phyloP scores from a whole-genome alignment of 75 land plant species.

The Larix kaempferi region DNA sequence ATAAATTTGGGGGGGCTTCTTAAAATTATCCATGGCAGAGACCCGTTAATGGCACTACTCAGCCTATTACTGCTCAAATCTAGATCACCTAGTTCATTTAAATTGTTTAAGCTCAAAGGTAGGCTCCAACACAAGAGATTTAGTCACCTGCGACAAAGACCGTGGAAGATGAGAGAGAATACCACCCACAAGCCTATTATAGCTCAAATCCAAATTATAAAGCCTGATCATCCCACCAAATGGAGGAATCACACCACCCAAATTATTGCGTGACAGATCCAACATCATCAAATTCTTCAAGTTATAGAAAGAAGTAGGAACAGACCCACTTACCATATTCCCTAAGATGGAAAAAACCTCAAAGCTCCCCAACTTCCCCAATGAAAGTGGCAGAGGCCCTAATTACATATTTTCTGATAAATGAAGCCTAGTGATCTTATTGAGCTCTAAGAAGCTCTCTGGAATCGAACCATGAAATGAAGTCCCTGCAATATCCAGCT shows the following conservation, averaged over 20 bases:
- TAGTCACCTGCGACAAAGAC: background rate
- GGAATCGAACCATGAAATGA: no score
- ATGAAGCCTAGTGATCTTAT: slow-evolving; percentile 38
- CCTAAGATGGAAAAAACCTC: background rate
- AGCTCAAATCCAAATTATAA: slow-evolving; percentile 11
- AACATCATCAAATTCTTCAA: background rate
- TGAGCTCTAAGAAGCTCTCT: slow-evolving; percentile 17
- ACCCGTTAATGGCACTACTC: slow-evolving; percentile 27
- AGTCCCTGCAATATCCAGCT: no score
- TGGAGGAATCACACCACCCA: background rate
- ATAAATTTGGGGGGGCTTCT: no score
- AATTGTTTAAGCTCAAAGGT: background rate
- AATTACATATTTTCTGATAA: slow-evolving; percentile 48
- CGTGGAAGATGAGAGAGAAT: slow-evolving; percentile 12
- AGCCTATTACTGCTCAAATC: slow-evolving; percentile 31
- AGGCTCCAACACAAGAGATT: slow-evolving; percentile 6
- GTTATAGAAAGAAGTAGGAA: background rate
- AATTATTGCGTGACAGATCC: background rate
- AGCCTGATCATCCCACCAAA: background rate
- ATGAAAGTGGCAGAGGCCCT: slow-evolving; percentile 26
- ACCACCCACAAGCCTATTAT: background rate
- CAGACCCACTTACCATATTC: background rate
- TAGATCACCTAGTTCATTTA: slow-evolving; percentile 7
- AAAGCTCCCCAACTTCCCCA: slow-evolving; percentile 21
- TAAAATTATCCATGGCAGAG: no score